Percentiles rank a stretch among this genome's conserved stretches.
Evolutionary conservation across 2,329 filamentous ascomycete species (phyloP).

Genomic region (Cephalotrichum gorgonifer): DNA sequence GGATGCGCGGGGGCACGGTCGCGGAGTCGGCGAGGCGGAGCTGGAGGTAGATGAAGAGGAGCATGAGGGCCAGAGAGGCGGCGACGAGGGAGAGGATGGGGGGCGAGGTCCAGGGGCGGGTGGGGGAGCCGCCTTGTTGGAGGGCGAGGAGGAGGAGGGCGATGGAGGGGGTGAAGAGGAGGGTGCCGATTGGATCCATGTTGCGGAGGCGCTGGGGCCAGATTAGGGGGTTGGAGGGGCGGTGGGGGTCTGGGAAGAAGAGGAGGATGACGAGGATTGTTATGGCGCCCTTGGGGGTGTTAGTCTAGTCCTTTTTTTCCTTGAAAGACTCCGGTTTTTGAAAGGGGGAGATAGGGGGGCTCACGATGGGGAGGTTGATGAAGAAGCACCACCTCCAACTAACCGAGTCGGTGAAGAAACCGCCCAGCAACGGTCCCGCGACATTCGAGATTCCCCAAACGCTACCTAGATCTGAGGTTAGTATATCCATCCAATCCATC

Average conservation of each 20-base stretch:
- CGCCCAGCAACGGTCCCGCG: conserved; percentile 21
- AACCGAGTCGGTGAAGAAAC: conserved; percentile 22
- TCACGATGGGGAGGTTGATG: conserved; percentile 26
- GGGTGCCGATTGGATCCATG: conserved; percentile 15
- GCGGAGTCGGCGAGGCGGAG: conserved; percentile 26
- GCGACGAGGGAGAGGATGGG: conserved; percentile 18
- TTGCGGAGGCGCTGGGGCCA: conserved; percentile 15
- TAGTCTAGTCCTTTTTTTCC: not conserved
- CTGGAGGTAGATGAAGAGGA: conserved; percentile 26
- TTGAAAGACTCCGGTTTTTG: not conserved
- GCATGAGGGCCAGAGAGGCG: conserved; percentile 19
- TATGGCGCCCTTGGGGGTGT: conserved; percentile 12
- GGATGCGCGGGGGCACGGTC: conserved; percentile 30
- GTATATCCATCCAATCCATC: not conserved
- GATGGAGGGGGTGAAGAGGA: conserved; percentile 10
- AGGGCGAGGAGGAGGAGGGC: conserved; percentile 30
- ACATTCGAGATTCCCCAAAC: conserved; percentile 36
- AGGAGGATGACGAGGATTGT: conserved; percentile 20
- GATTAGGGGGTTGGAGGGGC: not conserved
- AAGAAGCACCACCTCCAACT: conserved; percentile 30
- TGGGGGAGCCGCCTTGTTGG: conserved; percentile 24
- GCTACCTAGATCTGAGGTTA: conserved; percentile 8
- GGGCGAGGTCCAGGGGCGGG: conserved; percentile 12
- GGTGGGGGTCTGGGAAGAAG: conserved; percentile 12
- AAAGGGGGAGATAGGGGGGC: not conserved